A percentile compares a stretch with the other conserved stretches of the same genome.
phyloP scores from a whole-genome alignment of 2,329 filamentous ascomycete species.

The Penicillium capsulatum region DNA sequence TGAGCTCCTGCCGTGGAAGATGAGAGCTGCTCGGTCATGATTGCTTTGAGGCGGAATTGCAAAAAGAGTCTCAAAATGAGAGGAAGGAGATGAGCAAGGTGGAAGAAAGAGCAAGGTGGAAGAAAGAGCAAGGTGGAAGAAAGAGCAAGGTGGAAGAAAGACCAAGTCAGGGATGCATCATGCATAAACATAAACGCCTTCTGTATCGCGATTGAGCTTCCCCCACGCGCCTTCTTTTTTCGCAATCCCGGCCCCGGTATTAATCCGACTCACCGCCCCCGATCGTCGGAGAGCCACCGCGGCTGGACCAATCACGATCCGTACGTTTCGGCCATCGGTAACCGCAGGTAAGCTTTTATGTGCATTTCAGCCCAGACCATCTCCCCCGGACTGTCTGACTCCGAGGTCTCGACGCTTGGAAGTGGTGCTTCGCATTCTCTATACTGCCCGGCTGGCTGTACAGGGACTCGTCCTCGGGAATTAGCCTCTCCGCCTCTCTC shows the following conservation, averaged over 20 bases:
- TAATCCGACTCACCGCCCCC: slow-evolving; percentile 17
- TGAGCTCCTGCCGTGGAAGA: slow-evolving; percentile 23
- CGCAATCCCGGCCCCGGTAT: background rate
- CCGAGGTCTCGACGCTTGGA: background rate
- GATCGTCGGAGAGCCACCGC: slow-evolving; percentile 11
- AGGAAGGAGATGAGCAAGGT: too few species aligned
- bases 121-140: background rate
- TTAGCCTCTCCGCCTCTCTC: slow-evolving; percentile 1
- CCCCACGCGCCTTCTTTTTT: slow-evolving; percentile 20
- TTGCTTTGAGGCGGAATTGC: too few species aligned
- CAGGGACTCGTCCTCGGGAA: background rate
- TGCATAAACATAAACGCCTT: too few species aligned
- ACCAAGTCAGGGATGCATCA: too few species aligned
- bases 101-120: too few species aligned
- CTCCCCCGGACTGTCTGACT: slow-evolving; percentile 3
- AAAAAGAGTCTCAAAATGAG: too few species aligned
- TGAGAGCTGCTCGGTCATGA: slow-evolving; percentile 30
- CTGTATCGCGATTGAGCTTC: slow-evolving; percentile 9
- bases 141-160: background rate
- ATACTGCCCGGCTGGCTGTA: too few species aligned
- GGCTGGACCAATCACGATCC: slow-evolving; percentile 13
- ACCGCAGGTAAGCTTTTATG: slow-evolving; percentile 23
- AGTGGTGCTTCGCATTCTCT: background rate
- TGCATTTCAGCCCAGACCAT: slow-evolving; percentile 12
- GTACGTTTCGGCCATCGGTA: slow-evolving; percentile 14